Base-by-base conservation (phyloP, 768 basidiomycete species). In the Boletus subcaerulescens region DNA sequence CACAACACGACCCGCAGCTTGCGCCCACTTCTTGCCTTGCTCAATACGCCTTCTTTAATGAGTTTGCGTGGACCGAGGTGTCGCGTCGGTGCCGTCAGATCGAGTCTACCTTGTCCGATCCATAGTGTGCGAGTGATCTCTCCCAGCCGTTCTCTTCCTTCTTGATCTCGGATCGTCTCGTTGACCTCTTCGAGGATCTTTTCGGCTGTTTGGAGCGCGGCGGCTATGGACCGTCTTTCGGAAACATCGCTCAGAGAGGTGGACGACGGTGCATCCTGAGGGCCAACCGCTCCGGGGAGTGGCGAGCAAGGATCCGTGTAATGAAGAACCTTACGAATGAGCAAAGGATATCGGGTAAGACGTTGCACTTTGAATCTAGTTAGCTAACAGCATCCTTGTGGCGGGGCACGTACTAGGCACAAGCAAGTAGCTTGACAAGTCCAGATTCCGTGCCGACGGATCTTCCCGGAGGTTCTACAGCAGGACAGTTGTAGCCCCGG, bases 291-390 rank as follows among this genome's bases (percentile, higher is more conserved):
- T 2, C 40, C 32, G 2, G 55, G n/a, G 18, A 42, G 14, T 14
- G 82, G 81, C 10, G 51, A 14, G 39, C 6, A 36, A 1, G 75
- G 57, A 24, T 87, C 84, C 3, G 93, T 94, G 66, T 94, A 91
- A 20, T 86, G 80, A 24, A 92, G 68, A 58, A 97, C 90, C 72
- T 92, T 90, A 50, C 85, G 85, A 59, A 98, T 85, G 32, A 98
- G 78, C 0, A 99, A 77, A 0, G 96, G 96, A 66, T 98, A 99
- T 53, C 93, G 80, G 0, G 96, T 97, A 52, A 98, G 86, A 10
- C 96, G 86, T 83, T 97, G 93, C 93, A 95, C 91, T 93, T 56
- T 29, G 46, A 45, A 56, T 18, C 40, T 15, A 33, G 26, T 50
- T 33, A 42, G 33, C 10, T 18, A 20, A 36, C 15, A 5, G 32